phyloP scores from a whole-genome alignment of 805 yeast species.

The Debaryomyces prosopidis region DNA sequence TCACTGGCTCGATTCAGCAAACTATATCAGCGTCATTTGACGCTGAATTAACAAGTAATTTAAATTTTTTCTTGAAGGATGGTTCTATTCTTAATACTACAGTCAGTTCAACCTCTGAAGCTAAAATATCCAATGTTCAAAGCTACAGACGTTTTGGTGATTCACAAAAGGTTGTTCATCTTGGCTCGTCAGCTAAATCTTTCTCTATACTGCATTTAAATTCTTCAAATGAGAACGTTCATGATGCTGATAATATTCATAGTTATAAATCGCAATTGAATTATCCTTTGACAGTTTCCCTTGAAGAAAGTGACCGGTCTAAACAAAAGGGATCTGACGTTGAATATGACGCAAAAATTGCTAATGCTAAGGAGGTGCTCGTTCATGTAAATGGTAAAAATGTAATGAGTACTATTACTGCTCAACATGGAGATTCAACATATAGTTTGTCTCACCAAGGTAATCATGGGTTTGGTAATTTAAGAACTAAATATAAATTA shows the following conservation, averaged over 20 bases:
- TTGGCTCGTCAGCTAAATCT: slow-evolving; percentile 18
- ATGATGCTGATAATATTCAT: slow-evolving; percentile 5
- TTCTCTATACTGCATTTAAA: slow-evolving; percentile 20
- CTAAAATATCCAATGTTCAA: slow-evolving; percentile 40
- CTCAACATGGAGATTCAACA: slow-evolving; percentile 33
- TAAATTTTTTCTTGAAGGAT: slow-evolving; percentile 37
- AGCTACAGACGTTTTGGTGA: slow-evolving; percentile 40
- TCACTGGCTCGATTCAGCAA: slow-evolving; percentile 36
- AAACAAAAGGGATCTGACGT: slow-evolving; percentile 11
- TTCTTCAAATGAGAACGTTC: slow-evolving; percentile 8
- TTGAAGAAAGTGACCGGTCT: slow-evolving; percentile 7
- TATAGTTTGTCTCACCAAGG: slow-evolving; percentile 24
- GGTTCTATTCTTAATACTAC: slow-evolving; percentile 35
- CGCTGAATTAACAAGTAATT: slow-evolving; percentile 31
- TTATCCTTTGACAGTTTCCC: slow-evolving; percentile 29
- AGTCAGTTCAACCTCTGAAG: slow-evolving; percentile 25
- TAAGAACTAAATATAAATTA: slow-evolving; percentile 31
- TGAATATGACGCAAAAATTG: slow-evolving; percentile 19
- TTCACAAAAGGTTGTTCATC: slow-evolving; percentile 31
- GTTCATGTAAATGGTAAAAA: slow-evolving; percentile 14
- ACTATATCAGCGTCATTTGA: slow-evolving; percentile 35
- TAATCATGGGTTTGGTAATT: slow-evolving; percentile 29
- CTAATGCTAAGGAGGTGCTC: slow-evolving; percentile 13
- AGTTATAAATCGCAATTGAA: slow-evolving; percentile 15
- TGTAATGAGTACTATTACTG: slow-evolving; percentile 12